Evolutionary conservation across 768 basidiomycete genomes (phyloP).

Genomic region (Ramaria rubella): DNA sequence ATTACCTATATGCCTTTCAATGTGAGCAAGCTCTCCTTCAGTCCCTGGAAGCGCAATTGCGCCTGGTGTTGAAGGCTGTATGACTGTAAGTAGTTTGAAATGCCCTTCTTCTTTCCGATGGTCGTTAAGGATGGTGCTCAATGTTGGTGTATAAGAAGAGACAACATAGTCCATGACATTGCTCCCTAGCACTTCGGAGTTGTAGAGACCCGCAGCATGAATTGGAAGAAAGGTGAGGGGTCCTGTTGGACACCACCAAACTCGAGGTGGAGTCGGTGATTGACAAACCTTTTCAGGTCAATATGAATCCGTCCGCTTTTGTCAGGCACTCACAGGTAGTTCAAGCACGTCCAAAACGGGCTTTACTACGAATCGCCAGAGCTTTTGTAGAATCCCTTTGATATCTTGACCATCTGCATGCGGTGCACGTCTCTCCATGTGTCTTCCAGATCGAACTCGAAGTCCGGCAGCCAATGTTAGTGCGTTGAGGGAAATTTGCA

Average conservation of each 20-base stretch:
- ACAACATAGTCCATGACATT: conserved; percentile 19
- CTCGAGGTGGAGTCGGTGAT: not conserved
- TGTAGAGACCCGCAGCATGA: conserved; percentile 29
- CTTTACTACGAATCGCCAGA: conserved; percentile 4
- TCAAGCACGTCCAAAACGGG: conserved; percentile 9
- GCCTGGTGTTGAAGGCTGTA: not conserved
- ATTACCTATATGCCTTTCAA: not conserved
- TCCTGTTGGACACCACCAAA: conserved; percentile 27
- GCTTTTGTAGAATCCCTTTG: not conserved
- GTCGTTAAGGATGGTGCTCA: conserved; percentile 17
- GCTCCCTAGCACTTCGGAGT: not conserved
- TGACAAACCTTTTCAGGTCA: not conserved
- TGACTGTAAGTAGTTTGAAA: conserved; percentile 1
- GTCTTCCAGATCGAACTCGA: conserved; percentile 9
- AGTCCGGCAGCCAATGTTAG: not conserved
- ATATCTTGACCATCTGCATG: not conserved
- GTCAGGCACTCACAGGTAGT: not conserved
- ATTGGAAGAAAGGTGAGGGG: conserved; percentile 26
- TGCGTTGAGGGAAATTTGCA: not conserved
- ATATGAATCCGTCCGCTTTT: not conserved
- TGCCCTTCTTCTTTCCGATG: not conserved
- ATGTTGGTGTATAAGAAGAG: conserved; percentile 27
- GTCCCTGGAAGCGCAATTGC: conserved; percentile 6
- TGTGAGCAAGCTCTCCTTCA: conserved; percentile 6
- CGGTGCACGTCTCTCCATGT: not conserved